phyloP scores from a whole-genome alignment of 2,329 filamentous ascomycete species.

The Falciphora oryzae region DNA sequence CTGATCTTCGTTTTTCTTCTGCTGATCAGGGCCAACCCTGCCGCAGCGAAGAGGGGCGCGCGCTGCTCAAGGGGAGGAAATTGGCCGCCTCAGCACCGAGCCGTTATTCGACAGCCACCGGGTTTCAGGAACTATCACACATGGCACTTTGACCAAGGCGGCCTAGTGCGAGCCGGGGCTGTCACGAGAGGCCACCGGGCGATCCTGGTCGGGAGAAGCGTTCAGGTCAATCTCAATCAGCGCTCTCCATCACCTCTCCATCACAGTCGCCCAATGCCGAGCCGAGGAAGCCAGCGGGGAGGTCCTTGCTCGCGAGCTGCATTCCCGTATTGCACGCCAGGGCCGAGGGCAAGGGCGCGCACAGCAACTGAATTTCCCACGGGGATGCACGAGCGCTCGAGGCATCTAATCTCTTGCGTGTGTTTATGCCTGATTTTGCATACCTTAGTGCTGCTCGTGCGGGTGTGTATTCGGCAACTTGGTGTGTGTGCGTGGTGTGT shows the following conservation, averaged over 20 bases:
- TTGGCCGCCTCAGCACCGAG: slow-evolving; percentile 3
- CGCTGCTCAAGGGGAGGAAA: slow-evolving; percentile 11
- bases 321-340: neutral
- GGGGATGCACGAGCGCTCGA: neutral
- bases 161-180: slow-evolving; percentile 4
- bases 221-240: neutral
- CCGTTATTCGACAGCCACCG: slow-evolving; percentile 5
- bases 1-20: neutral
- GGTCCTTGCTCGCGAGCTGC: no score
- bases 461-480: neutral
- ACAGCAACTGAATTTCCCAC: neutral
- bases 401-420: neutral
- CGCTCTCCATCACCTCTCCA: neutral
- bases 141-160: neutral
- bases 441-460: neutral
- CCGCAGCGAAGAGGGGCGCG: no score
- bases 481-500: no score
- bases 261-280: no score
- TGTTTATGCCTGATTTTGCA: neutral
- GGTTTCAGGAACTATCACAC: slow-evolving; percentile 9
- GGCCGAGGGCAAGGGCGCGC: no score
- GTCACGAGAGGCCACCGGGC: neutral
- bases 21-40: neutral
- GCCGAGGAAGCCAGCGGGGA: no score
- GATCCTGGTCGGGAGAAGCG: neutral